Conservation (phyloP, 768 basidiomycete species). For the Boletus sp. region DNA sequence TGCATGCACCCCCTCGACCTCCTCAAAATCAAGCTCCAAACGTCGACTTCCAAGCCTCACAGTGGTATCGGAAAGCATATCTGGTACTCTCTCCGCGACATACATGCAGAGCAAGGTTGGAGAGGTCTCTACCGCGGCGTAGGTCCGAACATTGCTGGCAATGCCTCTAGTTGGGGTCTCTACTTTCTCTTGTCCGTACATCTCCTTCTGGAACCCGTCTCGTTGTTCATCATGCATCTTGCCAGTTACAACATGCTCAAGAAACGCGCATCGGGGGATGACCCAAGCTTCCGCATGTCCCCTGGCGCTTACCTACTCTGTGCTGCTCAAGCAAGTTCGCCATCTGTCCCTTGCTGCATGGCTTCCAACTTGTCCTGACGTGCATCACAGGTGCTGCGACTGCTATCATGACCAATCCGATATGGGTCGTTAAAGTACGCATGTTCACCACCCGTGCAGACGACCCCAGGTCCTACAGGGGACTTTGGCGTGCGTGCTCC, state of each 20-base stretch:
- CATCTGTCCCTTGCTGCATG: conserved; percentile 16
- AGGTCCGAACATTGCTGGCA: conserved; percentile 87
- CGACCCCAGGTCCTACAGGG: conserved; percentile 71
- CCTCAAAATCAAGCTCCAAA: conserved; percentile 91
- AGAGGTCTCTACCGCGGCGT: conserved; percentile 88
- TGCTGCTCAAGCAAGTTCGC: conserved; percentile 95
- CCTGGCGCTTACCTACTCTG: conserved; percentile 81
- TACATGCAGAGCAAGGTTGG: conserved; percentile 74
- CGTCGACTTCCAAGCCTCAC: conserved; percentile 62
- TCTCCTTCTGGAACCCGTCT: background rate
- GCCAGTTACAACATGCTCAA: conserved; percentile 91
- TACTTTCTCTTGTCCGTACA: conserved; percentile 88
- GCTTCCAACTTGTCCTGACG: conserved; percentile 12
- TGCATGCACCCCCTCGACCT: conserved; percentile 98
- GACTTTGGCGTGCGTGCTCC: conserved; percentile 59
- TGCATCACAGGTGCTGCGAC: conserved; percentile 74
- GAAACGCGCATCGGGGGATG: conserved; percentile 66
- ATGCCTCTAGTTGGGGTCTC: conserved; percentile 94
- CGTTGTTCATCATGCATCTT: conserved; percentile 1
- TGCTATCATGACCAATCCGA: conserved; percentile 92
- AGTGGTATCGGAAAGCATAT: conserved; percentile 71
- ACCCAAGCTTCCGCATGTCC: conserved; percentile 63
- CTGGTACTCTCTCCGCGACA: conserved; percentile 68
- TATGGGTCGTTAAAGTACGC: conserved; percentile 97
- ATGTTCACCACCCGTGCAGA: conserved; percentile 83